A percentile compares a stretch with the other conserved stretches of the same genome.
phyloP scores from a whole-genome alignment of 805 yeast genomes.

The Maudiozyma serrabonitensis region DNA sequence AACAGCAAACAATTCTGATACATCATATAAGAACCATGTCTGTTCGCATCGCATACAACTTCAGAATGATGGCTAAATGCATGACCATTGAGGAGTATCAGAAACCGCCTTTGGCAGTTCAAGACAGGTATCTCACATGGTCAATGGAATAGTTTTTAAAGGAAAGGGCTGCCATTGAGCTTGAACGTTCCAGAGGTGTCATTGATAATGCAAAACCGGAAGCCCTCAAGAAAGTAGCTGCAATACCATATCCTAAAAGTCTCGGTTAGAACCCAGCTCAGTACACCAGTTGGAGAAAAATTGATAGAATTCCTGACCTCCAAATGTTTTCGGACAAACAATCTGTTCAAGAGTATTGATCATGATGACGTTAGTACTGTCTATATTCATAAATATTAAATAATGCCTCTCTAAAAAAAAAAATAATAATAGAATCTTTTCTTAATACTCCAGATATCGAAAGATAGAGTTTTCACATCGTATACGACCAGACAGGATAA shows the following conservation, averaged over 20 bases:
- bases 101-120: neutral
- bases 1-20: neutral
- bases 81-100: constrained; percentile 2
- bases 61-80: neutral
- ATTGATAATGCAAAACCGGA: neutral
- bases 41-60: neutral
- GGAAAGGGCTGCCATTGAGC: constrained; percentile 1
- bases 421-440: no score
- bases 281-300: neutral
- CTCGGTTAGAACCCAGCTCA: neutral
- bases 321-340: neutral
- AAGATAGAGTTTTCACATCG: no score
- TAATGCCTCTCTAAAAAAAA: no score
- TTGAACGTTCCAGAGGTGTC: constrained; percentile 3
- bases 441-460: no score
- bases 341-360: no score
- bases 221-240: constrained; percentile 1
- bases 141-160: neutral
- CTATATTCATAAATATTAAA: no score
- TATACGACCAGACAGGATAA: no score
- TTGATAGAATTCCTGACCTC: neutral
- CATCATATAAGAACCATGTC: neutral
- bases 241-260: neutral
- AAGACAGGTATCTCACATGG: constrained; percentile 3
- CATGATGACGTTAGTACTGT: no score